Evolutionary conservation across 345 rosid species (phyloP), one percentile per base, ranked within the genome.

Genomic region (Boechera stricta): DNA sequence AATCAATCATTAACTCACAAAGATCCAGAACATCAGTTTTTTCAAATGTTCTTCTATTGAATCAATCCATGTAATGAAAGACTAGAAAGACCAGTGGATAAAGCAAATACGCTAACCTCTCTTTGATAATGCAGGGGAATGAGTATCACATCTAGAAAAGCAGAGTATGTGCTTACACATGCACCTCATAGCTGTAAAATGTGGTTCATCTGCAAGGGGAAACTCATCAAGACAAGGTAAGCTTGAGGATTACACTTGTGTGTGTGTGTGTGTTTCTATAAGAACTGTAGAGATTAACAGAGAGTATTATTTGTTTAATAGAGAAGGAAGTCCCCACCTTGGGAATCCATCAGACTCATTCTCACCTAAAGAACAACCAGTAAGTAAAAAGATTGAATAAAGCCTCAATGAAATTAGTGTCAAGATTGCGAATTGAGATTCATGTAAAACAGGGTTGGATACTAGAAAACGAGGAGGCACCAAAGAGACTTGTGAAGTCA

Each of bases 191-290:
- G 78, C 67, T 91, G 97, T 80, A 86, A 86, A 32, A 86, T 89
- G 77, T 84, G 84, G 92, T 93, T 93, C 76, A 69, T 89, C 69
- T 91, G 97, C 85, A 84, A 82, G 60, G 91, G 92, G 12, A 57
- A 76, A 63, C 90, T 85, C 66, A 85, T 91, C 56, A 13, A 61
- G 47, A 82, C 71, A 52, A 86, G 84, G 98, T 89, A 68, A 71
- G 78, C 52, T 67, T 24, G 39, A 42, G 68, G 18, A 15, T 10
- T 41, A 67, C 36, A 59, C 49, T 18, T 64, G 13, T 58, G 10
- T 68, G 54, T 55, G 24, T 59, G 10, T 21, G 44, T 21, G 1
- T 21, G 1, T 21, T 21, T 21, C 0, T 64, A 5, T 36, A 21
- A 4, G 10, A 13, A 10, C 3, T 44, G 49, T 7, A 47, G 58